Evolutionary conservation across 345 rosid genomes (phyloP), one percentile per base, ranked within the genome.

Genomic region (Boechera retrofracta): DNA sequence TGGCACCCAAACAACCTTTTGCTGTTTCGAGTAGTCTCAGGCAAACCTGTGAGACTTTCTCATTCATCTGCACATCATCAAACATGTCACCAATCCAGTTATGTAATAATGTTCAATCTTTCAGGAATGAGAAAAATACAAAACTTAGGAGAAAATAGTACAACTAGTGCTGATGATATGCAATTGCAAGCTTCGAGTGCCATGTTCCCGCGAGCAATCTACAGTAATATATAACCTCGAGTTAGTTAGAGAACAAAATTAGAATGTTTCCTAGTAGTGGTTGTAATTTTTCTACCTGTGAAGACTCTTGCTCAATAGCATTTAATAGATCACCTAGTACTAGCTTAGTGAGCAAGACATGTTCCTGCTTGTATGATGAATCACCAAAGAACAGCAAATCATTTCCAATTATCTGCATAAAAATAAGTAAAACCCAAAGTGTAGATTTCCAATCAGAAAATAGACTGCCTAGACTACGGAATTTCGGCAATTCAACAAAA

Each of bases 181-280:
- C 88, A 90, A 81, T 91, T 90, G 86, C 96, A 91, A 79, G 97
- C 91, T 84, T 91, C 98, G 9, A 94, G 96, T 1, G 98, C 96
- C 87, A 91, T 78, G 76, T 71, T 81, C 79, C 98, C 97, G 21
- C 89, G 87, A 63, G 79, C 74, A 69, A 81, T 84, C 98, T 91
- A 76, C n/a, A 64, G 48, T 74, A 13, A 31, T 16, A 49, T 53
- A 16, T 12, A 59, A 52, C 31, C 49, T 71, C 7, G 2, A 15
- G 51, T 38, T 58, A 21, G 16, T 29, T 57, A 29, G 39, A 49
- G 57, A 59, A 21, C 72, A 61, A 64, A 31, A 13, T 78, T 61
- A 76, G 76, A 52, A 74, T n/a, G n/a, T n/a, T 44, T 48, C 35
- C 26, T 60, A 24, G 1, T 48, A 52, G 63, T 64, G 39, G 0